A percentile compares a stretch with the other conserved stretches of the same genome.
These are phyloP conservation scores for Boletus mariae DNA, from an alignment of 1,284 basidiomycete species.

Conservation along the genomic window DNA sequence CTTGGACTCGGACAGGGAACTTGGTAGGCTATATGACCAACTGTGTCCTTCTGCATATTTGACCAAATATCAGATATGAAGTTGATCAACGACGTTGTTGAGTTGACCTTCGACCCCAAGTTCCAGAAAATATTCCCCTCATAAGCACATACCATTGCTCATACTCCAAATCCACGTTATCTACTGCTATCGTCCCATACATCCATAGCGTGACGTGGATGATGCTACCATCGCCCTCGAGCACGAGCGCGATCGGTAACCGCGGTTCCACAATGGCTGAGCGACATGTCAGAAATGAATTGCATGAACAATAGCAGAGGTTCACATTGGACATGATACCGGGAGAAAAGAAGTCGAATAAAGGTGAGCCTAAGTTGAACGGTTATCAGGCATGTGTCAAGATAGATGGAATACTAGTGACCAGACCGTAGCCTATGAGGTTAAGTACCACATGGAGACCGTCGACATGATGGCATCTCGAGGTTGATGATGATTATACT, in stretches of 20 bases:
- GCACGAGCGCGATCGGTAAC: too few relatives aligned
- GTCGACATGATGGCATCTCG: too few relatives aligned
- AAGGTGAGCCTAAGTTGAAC: too few relatives aligned
- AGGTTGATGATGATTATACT: neutral
- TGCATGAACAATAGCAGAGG: too few relatives aligned
- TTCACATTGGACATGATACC: neutral
- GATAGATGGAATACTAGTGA: too few relatives aligned
- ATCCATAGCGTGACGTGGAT: neutral
- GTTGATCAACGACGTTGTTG: slow-evolving; percentile 61
- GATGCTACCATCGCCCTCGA: too few relatives aligned
- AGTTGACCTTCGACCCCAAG: slow-evolving; percentile 59
- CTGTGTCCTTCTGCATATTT: neutral
- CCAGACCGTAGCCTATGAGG: too few relatives aligned
- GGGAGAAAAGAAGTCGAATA: too few relatives aligned
- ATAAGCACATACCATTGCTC: neutral
- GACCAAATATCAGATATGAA: slow-evolving; percentile 50
- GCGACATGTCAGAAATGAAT: too few relatives aligned
- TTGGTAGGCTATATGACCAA: slow-evolving; percentile 46
- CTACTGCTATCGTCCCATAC: neutral
- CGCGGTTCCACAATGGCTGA: too few relatives aligned
- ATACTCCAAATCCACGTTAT: neutral
- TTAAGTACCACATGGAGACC: too few relatives aligned
- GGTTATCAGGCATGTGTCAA: too few relatives aligned
- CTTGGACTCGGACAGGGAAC: slow-evolving; percentile 50
- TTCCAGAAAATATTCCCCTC: slow-evolving; percentile 52